Evolutionary conservation across 1,139 yeast species (phyloP).

Genomic region (Candida glucosophila): DNA sequence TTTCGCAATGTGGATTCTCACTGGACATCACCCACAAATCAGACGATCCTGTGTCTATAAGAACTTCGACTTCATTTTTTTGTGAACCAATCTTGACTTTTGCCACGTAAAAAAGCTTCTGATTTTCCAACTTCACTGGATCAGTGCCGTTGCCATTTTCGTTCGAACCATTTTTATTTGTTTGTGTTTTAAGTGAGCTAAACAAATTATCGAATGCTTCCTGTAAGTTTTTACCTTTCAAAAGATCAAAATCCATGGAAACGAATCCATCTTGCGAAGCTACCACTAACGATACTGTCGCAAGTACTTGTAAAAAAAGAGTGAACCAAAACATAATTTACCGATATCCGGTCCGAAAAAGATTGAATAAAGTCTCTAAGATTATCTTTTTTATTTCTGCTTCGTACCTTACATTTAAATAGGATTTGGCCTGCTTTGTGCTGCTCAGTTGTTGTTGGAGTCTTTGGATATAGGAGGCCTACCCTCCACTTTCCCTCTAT

Average conservation of each 20-base stretch:
- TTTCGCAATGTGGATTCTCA: constrained; percentile 14
- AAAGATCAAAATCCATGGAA: constrained; percentile 13
- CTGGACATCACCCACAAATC: constrained; percentile 50
- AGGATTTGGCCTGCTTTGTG: no score
- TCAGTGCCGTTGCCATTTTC: constrained; percentile 17
- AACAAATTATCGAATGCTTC: constrained; percentile 10
- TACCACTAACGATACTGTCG: no score
- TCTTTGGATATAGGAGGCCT: no score
- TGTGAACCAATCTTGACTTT: constrained; percentile 49
- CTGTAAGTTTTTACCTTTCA: constrained; percentile 10
- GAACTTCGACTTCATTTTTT: constrained; percentile 39
- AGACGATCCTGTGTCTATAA: constrained; percentile 63
- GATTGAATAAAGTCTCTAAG: no score
- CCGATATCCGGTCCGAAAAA: no score
- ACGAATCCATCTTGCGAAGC: constrained; percentile 16
- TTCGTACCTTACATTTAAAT: no score
- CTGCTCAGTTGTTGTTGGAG: no score
- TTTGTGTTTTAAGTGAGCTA: constrained; percentile 7
- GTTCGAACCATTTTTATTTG: no score
- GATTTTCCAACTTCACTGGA: constrained; percentile 8
- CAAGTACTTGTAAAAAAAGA: no score
- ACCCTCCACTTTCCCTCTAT: no score
- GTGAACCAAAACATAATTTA: no score
- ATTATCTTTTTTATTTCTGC: no score
- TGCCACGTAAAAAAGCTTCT: constrained; percentile 22